Base-by-base conservation (phyloP, 768 basidiomycete species). In the Strobilomyces dryophilus region DNA sequence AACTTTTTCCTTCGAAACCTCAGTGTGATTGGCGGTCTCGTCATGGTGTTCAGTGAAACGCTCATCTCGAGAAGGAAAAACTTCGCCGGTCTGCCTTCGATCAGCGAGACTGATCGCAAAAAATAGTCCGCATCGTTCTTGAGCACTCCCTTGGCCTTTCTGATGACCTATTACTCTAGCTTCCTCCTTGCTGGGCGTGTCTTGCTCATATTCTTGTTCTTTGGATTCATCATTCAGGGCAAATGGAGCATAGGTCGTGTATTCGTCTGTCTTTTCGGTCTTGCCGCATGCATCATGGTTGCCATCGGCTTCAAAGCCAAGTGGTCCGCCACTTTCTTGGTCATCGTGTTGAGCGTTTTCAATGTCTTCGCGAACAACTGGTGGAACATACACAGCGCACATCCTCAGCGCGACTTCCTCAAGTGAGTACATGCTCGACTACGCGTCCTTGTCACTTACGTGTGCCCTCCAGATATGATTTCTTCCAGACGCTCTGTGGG, bases 1-100 rank as follows among this genome's bases (percentile, higher is more conserved):
- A 98, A 91, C 75, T 99, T 99, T 82, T 99, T 99, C 92, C 87
- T 98, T 42, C 94, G 97, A 70, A 99, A 98, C 74, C 80, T 99
- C 52, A 90, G 87, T 57, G 97, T 99, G 67, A 93, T 98, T 56
- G 97, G 97, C 51, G 97, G 97, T 49, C 84, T 99, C 43, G 86
- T 99, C 73, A 99, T 99, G 97, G 95, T 98, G 24, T 94, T 99
- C 73, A 93, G 89, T 58, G 97, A 99, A 69, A 90, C 92, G 1
- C 88, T 98, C 81, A 79, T 90, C 52, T 88, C 84, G 20, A 82
- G 85, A 71, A 94, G 87, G 74, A 84, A 86, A 60, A 74, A 86
- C 41, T 98, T 98, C 61, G 95, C 95, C 11, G 95, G 93, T 43
- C 74, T 98, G 2, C 94, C 95, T 1, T 78, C 81, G 32, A 79